Evolutionary conservation across 495 filamentous ascomycete species (phyloP).

Genomic region (Aspergillus hancockii): DNA sequence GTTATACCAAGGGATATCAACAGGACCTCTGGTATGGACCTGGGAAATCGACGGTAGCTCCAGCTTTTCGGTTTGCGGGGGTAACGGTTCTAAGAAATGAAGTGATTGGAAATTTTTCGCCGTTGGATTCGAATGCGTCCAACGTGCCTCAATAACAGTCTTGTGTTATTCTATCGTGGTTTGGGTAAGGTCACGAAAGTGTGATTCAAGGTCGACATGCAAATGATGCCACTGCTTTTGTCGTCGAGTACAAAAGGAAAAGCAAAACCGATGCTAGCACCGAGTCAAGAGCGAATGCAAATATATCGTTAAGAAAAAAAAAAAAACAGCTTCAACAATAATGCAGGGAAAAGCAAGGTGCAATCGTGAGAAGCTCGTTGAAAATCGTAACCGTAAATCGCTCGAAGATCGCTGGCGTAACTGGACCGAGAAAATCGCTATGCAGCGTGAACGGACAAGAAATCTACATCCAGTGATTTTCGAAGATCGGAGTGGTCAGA

Average conservation of each 20-base stretch:
- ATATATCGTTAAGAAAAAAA: constrained; percentile 20
- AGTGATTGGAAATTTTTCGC: constrained; percentile 13
- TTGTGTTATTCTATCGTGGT: neutral
- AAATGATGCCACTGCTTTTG: neutral
- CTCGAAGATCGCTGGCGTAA: constrained; percentile 23
- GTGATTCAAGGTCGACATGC: constrained; percentile 9
- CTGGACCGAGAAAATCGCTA: constrained; percentile 23
- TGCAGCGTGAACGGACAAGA: constrained; percentile 19
- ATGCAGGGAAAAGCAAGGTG: constrained; percentile 36
- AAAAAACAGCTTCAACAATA: constrained; percentile 20
- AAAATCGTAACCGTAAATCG: constrained; percentile 37
- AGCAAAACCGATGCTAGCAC: constrained; percentile 6
- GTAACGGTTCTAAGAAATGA: constrained; percentile 39
- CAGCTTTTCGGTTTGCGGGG: constrained; percentile 87
- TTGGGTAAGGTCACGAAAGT: constrained; percentile 12
- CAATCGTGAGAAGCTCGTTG: constrained; percentile 41
- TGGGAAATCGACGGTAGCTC: constrained; percentile 93
- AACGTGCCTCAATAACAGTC: constrained; percentile 23
- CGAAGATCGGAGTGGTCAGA: constrained; percentile 15
- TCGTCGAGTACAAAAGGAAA: constrained; percentile 3
- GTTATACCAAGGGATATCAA: constrained; percentile 77
- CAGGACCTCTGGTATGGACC: constrained; percentile 84
- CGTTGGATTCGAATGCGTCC: constrained; percentile 34
- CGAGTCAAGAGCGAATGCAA: constrained; percentile 25
- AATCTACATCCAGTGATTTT: constrained; percentile 22